phyloP scores from a whole-genome alignment of 78 protist species.

The Speleostelium caveatum region DNA sequence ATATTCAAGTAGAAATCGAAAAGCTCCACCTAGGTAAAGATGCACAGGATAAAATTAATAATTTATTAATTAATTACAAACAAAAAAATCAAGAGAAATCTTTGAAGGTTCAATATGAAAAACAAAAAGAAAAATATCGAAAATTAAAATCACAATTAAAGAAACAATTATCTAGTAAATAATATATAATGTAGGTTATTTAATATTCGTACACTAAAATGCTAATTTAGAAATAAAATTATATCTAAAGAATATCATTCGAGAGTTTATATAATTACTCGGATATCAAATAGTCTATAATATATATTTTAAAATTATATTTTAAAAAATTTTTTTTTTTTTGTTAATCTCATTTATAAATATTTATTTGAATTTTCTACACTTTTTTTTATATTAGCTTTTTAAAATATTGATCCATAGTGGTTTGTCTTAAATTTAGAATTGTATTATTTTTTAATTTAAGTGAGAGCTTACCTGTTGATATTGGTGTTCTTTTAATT shows the following conservation, averaged over 20 bases:
- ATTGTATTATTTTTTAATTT: neutral
- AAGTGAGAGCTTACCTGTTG: neutral
- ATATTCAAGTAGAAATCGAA: constrained; percentile 46
- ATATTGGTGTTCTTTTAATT: neutral
- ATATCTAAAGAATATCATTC: no score
- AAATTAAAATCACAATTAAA: neutral
- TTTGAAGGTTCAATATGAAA: constrained; percentile 1
- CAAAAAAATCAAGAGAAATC: constrained; percentile 72
- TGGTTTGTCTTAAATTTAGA: neutral
- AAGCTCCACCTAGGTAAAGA: constrained; percentile 44
- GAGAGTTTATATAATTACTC: no score
- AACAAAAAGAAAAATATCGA: neutral
- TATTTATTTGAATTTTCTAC: no score
- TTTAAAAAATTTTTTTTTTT: no score
- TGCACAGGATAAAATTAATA: constrained; percentile 17
- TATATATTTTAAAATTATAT: no score
- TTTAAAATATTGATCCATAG: neutral
- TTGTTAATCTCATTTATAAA: no score
- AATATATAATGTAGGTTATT: no score
- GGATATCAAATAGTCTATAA: no score
- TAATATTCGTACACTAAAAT: no score
- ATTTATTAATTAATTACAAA: constrained; percentile 2
- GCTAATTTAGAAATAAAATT: no score
- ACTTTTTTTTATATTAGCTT: neutral
- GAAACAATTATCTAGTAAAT: neutral